These are phyloP conservation scores for Trichopus zeylanicus DNA, from an alignment of 116 monocot genomes.

Conservation along the genomic window DNA sequence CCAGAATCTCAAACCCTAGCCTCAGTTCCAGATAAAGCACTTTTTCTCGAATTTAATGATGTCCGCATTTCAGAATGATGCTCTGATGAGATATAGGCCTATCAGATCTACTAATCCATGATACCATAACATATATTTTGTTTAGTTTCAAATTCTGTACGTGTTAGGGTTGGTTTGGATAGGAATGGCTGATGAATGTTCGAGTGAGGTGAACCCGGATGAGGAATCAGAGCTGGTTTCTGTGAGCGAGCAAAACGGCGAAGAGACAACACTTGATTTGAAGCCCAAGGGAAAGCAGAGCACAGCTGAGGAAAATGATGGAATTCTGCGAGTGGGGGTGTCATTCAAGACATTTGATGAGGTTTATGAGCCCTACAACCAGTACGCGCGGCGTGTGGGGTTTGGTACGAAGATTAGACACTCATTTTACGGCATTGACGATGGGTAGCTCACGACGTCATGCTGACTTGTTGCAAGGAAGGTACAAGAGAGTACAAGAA, in stretches of 20 bases:
- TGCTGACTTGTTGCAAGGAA: conserved; percentile 45
- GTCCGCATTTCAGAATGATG: no score
- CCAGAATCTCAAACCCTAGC: no score
- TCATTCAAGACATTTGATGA: conserved; percentile 52
- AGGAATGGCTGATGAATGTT: background rate
- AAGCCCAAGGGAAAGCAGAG: background rate
- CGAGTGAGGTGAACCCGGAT: background rate
- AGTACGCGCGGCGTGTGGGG: conserved; percentile 41
- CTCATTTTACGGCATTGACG: conserved; percentile 39
- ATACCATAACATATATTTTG: no score
- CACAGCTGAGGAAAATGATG: conserved; percentile 9
- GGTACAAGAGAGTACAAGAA: conserved; percentile 45
- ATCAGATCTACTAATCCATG: no score
- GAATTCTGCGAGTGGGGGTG: conserved; percentile 36
- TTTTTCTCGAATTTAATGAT: no score
- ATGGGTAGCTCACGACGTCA: conserved; percentile 35
- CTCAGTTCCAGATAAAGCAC: no score
- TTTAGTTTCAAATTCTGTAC: no score
- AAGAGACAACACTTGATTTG: background rate
- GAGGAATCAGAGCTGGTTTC: background rate
- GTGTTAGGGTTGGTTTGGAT: no score
- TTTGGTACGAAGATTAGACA: conserved; percentile 44
- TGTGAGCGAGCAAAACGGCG: background rate
- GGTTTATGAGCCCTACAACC: conserved; percentile 43
- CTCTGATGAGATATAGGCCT: no score